phyloP scores from a whole-genome alignment of 257 asterid genomes.

The Hygrophila difformis region DNA sequence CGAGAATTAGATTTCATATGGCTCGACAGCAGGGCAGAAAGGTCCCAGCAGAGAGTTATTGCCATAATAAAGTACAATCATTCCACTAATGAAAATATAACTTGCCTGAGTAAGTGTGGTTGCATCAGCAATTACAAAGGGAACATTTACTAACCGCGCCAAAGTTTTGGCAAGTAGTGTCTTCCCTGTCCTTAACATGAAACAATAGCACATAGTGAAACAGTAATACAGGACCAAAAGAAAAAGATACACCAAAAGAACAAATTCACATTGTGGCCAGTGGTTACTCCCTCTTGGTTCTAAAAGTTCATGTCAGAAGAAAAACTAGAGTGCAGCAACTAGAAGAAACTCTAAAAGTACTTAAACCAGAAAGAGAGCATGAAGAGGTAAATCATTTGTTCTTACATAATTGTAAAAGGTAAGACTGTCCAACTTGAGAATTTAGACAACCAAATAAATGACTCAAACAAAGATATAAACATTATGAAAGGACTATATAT shows the following conservation, averaged over 20 bases:
- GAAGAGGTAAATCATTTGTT: no score
- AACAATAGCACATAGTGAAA: slow-evolving; percentile 47
- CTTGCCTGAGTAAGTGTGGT: slow-evolving; percentile 98
- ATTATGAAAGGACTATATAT: no score
- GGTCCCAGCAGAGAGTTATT: no score
- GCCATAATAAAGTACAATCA: background rate
- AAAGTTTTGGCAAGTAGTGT: slow-evolving; percentile 96
- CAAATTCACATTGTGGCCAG: background rate
- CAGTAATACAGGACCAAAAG: slow-evolving; percentile 23
- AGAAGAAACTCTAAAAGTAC: background rate
- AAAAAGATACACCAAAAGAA: slow-evolving; percentile 1
- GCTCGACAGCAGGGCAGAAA: no score
- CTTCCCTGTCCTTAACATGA: slow-evolving; percentile 95
- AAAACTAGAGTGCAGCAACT: background rate
- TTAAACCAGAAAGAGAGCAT: no score
- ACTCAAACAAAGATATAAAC: no score
- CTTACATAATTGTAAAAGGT: no score
- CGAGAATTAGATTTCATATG: no score
- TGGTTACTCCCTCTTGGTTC: background rate
- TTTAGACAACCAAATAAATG: background rate
- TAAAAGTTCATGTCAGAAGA: background rate
- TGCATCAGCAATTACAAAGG: slow-evolving; percentile 98
- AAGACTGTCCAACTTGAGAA: no score
- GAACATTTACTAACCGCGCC: slow-evolving; percentile 96
- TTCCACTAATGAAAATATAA: background rate